Evolutionary conservation across 192 early-diverging fungal genomes (phyloP).

Genomic region (Entomortierella lignicola): DNA sequence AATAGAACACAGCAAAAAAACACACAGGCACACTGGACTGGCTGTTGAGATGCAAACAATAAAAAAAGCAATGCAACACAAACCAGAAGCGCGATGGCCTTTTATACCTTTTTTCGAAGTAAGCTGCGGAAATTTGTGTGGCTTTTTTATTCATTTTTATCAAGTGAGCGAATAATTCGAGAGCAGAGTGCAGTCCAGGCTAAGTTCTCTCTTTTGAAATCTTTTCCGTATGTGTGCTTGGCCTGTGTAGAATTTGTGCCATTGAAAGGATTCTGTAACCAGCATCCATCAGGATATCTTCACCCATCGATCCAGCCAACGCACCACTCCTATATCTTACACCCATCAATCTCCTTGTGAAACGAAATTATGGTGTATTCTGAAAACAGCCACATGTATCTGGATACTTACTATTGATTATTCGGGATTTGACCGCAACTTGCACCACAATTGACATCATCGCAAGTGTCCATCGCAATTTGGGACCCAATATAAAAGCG

Average conservation of each 20-base stretch:
- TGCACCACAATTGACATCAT: no score
- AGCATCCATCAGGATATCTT: constrained; percentile 4
- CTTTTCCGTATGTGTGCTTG: constrained; percentile 50
- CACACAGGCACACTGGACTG: not conserved
- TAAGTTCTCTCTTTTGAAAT: constrained; percentile 53
- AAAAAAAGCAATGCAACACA: constrained; percentile 8
- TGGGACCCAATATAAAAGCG: no score
- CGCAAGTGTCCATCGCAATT: no score
- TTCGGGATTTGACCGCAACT: no score
- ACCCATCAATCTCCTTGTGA: no score
- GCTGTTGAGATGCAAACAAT: not conserved
- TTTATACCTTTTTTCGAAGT: not conserved
- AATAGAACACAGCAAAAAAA: not conserved
- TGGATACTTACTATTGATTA: no score
- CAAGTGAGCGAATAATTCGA: not conserved
- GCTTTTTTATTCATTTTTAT: not conserved
- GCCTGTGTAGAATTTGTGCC: not conserved
- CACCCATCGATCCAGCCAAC: constrained; percentile 46
- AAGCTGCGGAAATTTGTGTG: not conserved
- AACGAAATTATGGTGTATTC: no score
- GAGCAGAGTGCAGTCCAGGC: constrained; percentile 2
- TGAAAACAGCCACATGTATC: no score
- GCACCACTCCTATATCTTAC: not conserved
- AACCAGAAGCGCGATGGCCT: not conserved
- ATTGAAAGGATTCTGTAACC: not conserved